Percentiles rank a stretch among this genome's conserved stretches.
Evolutionary conservation across 371 early-diverging fungal species (phyloP).

Genomic region (Rhizomucor pusillus): DNA sequence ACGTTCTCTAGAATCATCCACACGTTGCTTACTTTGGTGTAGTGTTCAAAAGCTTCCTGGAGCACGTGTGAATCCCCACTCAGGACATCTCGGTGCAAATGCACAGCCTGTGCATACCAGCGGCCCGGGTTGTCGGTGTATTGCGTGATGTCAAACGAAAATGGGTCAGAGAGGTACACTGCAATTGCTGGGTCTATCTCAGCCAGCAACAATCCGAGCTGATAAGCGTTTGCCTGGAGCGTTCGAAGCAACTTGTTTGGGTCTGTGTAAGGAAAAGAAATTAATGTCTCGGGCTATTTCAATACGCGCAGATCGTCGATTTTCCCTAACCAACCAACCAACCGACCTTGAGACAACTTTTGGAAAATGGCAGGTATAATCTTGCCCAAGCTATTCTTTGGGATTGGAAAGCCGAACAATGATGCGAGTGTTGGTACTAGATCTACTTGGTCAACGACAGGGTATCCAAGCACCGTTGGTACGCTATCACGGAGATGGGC

Average conservation of each 20-base stretch:
- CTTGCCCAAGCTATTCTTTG: slow-evolving; percentile 87
- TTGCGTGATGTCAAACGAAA: neutral
- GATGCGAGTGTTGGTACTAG: slow-evolving; percentile 85
- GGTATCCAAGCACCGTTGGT: slow-evolving; percentile 15
- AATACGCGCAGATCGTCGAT: too few relatives aligned
- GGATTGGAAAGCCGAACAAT: slow-evolving; percentile 85
- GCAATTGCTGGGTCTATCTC: slow-evolving; percentile 13
- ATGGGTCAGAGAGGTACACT: slow-evolving; percentile 11
- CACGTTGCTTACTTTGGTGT: too few relatives aligned
- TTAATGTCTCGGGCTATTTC: too few relatives aligned
- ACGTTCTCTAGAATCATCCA: too few relatives aligned
- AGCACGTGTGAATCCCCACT: neutral
- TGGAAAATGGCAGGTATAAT: slow-evolving; percentile 73
- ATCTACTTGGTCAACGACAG: slow-evolving; percentile 79
- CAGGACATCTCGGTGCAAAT: slow-evolving; percentile 13
- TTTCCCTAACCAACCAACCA: too few relatives aligned
- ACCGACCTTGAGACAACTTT: too few relatives aligned
- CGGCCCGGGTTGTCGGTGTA: too few relatives aligned
- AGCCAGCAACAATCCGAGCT: slow-evolving; percentile 41
- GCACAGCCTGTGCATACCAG: slow-evolving; percentile 10
- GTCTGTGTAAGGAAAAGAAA: too few relatives aligned
- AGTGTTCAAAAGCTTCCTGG: too few relatives aligned
- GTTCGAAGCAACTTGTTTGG: slow-evolving; percentile 22
- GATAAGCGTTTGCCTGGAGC: slow-evolving; percentile 61
- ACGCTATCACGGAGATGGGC: neutral